Percentiles rank a stretch among this genome's conserved stretches.
Evolutionary conservation across 257 asterid genomes (phyloP).

Genomic region (Thymus quinquecostatus): DNA sequence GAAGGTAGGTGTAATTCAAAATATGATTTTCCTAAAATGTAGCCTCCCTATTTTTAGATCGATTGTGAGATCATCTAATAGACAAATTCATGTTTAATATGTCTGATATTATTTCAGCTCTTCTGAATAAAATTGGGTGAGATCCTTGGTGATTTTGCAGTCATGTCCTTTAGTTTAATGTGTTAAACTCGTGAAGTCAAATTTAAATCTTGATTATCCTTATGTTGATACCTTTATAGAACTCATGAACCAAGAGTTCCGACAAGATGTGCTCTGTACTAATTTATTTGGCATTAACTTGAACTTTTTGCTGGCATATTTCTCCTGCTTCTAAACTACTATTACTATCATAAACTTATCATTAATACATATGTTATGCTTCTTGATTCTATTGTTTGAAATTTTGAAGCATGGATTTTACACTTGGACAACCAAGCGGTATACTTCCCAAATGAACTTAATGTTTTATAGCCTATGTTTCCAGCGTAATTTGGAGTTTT

Average conservation of each 20-base stretch:
- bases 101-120: conserved; percentile 6
- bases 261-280: not conserved
- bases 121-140: not conserved
- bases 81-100: not conserved
- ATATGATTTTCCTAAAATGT: conserved; percentile 2
- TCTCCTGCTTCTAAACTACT: not conserved
- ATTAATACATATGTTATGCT: not conserved
- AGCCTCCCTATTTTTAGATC: conserved; percentile 18
- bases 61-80: conserved; percentile 22
- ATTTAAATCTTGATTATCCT: not conserved
- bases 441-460: not conserved
- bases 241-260: not conserved
- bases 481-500: not conserved
- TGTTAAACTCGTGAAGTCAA: conserved; percentile 12
- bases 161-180: conserved; percentile 1
- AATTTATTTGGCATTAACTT: not conserved
- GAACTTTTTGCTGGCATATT: not conserved
- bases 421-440: not conserved
- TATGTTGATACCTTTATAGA: not conserved
- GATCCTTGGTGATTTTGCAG: conserved; percentile 7
- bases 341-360: not conserved
- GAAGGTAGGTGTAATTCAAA: conserved; percentile 52
- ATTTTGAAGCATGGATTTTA: not conserved
- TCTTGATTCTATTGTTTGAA: not conserved
- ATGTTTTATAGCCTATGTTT: not conserved